Percentiles rank a stretch among this genome's conserved stretches.
These are phyloP conservation scores for Amyloporia xantha DNA, from an alignment of 768 basidiomycete genomes.

Conservation along the genomic window DNA sequence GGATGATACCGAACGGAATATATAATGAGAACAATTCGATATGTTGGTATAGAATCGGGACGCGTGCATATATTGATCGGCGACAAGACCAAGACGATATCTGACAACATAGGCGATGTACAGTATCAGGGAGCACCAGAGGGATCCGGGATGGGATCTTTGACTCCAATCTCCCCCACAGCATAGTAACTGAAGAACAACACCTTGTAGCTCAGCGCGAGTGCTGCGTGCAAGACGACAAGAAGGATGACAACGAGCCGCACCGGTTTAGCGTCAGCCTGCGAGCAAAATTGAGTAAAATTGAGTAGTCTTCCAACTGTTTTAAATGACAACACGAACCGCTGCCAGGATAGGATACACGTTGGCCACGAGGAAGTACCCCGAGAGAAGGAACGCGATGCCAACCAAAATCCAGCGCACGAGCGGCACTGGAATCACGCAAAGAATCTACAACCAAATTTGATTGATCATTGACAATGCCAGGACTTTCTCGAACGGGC, in stretches of 20 bases:
- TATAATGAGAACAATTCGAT: too few species aligned
- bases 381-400: slow-evolving; percentile 70
- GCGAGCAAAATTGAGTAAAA: background rate
- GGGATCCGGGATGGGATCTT: slow-evolving; percentile 23
- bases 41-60: too few species aligned
- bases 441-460: slow-evolving; percentile 50
- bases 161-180: slow-evolving; percentile 32
- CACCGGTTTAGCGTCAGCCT: slow-evolving; percentile 85
- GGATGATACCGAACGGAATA: too few species aligned
- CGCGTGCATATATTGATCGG: too few species aligned
- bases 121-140: too few species aligned
- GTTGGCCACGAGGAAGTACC: slow-evolving; percentile 79
- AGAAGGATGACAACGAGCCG: slow-evolving; percentile 77
- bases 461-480: background rate
- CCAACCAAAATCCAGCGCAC: slow-evolving; percentile 78
- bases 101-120: too few species aligned
- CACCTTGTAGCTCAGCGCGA: slow-evolving; percentile 85
- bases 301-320: background rate
- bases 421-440: slow-evolving; percentile 78
- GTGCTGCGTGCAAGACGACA: slow-evolving; percentile 63
- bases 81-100: too few species aligned
- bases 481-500: background rate
- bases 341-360: slow-evolving; percentile 86
- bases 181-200: slow-evolving; percentile 61
- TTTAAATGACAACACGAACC: slow-evolving; percentile 33